Conservation (phyloP, 2,329 filamentous ascomycete genomes). For the Emmonsia crescens region DNA sequence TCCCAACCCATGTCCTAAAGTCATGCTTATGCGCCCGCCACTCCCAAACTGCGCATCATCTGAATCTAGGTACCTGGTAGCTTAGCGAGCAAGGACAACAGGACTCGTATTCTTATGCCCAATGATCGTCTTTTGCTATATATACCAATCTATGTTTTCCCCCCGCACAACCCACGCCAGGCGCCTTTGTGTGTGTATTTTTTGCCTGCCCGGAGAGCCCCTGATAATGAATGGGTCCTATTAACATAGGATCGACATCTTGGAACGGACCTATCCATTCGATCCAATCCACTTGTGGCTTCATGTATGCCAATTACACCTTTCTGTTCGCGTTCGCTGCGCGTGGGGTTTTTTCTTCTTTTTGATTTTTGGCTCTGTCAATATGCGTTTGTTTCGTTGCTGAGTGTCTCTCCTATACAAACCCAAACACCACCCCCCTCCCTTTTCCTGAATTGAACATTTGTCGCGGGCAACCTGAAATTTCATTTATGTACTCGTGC, state of each 20-base stretch:
- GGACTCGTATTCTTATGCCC: neutral
- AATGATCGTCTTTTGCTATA: neutral
- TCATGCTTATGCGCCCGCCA: neutral
- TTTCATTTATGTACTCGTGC: neutral
- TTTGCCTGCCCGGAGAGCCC: neutral
- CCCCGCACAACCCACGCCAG: neutral
- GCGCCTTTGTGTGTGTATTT: neutral
- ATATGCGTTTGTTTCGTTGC: neutral
- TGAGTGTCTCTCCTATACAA: neutral
- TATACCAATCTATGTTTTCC: neutral
- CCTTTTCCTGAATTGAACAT: neutral
- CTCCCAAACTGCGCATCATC: neutral
- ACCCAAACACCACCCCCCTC: neutral
- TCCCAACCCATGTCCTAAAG: neutral
- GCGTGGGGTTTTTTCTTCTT: neutral
- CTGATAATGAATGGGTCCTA: neutral
- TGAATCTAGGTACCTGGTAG: neutral
- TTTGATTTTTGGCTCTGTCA: neutral
- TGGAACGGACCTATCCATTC: neutral
- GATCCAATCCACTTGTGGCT: neutral
- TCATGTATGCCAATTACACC: neutral
- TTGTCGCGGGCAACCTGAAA: neutral
- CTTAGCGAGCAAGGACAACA: neutral
- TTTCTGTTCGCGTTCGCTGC: neutral
- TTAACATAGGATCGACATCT: neutral